Percentiles rank a stretch among this genome's conserved stretches.
These are phyloP conservation scores for Lasiodiplodia citricola DNA, from an alignment of 2,329 filamentous ascomycete genomes.

Conservation along the genomic window DNA sequence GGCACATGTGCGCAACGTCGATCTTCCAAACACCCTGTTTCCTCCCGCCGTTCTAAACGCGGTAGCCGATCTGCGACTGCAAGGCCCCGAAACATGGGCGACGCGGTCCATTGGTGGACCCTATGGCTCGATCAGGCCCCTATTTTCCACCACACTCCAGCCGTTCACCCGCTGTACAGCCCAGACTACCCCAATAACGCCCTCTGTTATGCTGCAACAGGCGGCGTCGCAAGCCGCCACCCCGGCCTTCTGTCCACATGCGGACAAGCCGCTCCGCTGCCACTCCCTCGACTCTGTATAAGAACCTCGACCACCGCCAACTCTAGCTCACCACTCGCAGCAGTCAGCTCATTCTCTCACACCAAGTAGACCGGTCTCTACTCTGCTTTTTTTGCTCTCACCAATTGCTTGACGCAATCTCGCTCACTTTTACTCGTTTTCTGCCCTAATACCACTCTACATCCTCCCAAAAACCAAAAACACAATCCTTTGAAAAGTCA, in stretches of 20 bases:
- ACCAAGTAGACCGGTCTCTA: constrained; percentile 25
- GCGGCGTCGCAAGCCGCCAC: constrained; percentile 12
- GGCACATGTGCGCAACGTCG: constrained; percentile 18
- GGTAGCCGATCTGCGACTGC: constrained; percentile 15
- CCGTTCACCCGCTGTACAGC: constrained; percentile 6
- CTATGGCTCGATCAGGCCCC: constrained; percentile 18
- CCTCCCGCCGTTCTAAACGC: not conserved
- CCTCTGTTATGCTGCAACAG: constrained; percentile 9
- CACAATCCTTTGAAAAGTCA: not conserved
- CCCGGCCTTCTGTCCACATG: constrained; percentile 7
- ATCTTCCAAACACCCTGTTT: constrained; percentile 19
- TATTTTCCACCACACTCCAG: constrained; percentile 12
- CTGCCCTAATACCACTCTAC: not conserved
- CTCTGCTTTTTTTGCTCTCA: not conserved
- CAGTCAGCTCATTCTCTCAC: constrained; percentile 23
- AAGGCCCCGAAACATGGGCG: constrained; percentile 19
- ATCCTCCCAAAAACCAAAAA: not conserved
- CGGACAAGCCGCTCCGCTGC: constrained; percentile 1
- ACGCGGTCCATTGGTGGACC: constrained; percentile 18
- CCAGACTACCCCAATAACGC: not conserved
- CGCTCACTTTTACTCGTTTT: constrained; percentile 15
- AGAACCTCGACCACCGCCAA: not conserved
- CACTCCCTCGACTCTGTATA: not conserved
- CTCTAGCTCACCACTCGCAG: constrained; percentile 20
- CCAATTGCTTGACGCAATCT: constrained; percentile 17